Base-by-base conservation (phyloP, 257 asterid species). In the Solanum ossicruentum region DNA sequence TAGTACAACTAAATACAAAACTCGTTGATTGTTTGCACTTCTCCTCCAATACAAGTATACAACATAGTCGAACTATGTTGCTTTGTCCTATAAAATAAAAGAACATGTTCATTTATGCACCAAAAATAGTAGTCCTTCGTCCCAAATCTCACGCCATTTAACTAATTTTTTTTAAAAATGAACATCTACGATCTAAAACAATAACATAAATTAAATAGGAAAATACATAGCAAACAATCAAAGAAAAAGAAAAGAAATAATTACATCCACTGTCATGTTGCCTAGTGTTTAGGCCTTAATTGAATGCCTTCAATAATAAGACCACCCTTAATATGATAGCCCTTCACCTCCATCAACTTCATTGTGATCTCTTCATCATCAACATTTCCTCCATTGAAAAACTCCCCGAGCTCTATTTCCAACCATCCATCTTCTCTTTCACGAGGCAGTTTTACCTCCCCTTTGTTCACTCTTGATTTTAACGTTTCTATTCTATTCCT, bases 391-490 rank as follows among this genome's bases (percentile, higher is more conserved):
- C 88, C 83, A 10, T n/a, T 82, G 3, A 58, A 84, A 49, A 89
- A 83, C 67, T 88, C 89, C 13, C 92, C 92, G 0, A 89, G 54
- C 80, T 86, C 86, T 70, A 89, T 86, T 80, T 89, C 92, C 86
- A 83, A 67, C 89, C 92, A 88, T 2, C 92, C 90, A 49, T 89
- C 92, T 18, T 47, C 82, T 45, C 90, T 89, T 63, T 86, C 87
- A 12, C 79, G 10, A 17, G 86, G 85, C 12, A 72, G 5, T 28
- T 70, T 13, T 23, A 67, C 86, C 2, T 80, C 86, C 1, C 86
- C 87, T 10, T 17, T 54, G 17, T 84, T 81, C 83, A 87, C 87
- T 65, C 86, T 87, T 52, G 10, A 18, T 6, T 89, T 86, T 84
- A 89, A 5, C 61, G 3, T 84, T 57, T 82, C 85, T 26, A 55